Conservation (phyloP, 495 filamentous ascomycete genomes). For the Amorphotheca resinae region DNA sequence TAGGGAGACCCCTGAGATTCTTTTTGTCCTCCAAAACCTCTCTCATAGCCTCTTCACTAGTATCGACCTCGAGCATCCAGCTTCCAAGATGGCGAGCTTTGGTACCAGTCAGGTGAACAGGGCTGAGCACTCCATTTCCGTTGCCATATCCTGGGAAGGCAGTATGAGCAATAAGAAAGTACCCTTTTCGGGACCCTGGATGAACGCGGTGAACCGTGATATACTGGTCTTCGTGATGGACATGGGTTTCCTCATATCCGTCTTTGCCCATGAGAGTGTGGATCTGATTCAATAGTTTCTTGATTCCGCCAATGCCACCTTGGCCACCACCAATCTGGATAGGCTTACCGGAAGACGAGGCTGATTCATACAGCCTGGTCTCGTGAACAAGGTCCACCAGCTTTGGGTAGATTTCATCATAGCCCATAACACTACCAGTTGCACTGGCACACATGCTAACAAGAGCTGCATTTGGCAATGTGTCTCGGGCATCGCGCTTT, state of each 20-base stretch:
- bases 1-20: conserved; percentile 67
- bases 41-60: conserved; percentile 47
- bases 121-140: conserved; percentile 59
- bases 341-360: conserved; percentile 45
- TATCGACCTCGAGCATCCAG: conserved; percentile 80
- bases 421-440: conserved; percentile 95
- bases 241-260: conserved; percentile 87
- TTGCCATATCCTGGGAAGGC: conserved; percentile 83
- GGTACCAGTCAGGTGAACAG: conserved; percentile 62
- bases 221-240: conserved; percentile 92
- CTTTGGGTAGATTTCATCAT: conserved; percentile 91
- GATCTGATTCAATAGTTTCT: conserved; percentile 81
- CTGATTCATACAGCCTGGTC: conserved; percentile 63
- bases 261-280: conserved; percentile 90
- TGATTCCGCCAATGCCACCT: conserved; percentile 77
- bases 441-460: conserved; percentile 92
- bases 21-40: conserved; percentile 54
- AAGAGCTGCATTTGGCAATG: conserved; percentile 87
- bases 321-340: conserved; percentile 49
- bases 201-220: conserved; percentile 94
- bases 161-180: conserved; percentile 90
- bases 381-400: conserved; percentile 85
- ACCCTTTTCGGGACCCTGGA: conserved; percentile 76
- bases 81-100: conserved; percentile 71
- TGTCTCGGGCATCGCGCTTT: conserved; percentile 89